Evolutionary conservation across 139 green algal species (phyloP).

Genomic region (Ettlia oleoabundans): DNA sequence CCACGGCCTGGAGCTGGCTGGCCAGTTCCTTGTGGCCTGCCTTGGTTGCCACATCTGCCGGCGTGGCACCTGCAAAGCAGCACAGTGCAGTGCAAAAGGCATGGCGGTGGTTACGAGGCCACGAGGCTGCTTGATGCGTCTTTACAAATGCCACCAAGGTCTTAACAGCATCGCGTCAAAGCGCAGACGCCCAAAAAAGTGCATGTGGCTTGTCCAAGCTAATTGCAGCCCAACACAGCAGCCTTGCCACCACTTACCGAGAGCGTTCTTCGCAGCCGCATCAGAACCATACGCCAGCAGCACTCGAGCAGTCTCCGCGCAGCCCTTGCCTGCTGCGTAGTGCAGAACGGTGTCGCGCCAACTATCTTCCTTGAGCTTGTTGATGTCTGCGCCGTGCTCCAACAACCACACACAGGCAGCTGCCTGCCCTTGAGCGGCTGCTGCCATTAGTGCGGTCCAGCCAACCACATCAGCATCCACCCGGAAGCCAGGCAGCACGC

Average conservation of each 20-base stretch:
- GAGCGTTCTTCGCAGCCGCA: not conserved
- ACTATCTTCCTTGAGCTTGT: slow-evolving; percentile 11
- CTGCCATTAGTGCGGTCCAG: slow-evolving; percentile 32
- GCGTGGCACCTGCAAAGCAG: not conserved
- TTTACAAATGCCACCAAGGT: too few species aligned
- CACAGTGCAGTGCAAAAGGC: too few species aligned
- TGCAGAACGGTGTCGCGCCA: slow-evolving; percentile 32
- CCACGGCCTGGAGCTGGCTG: not conserved
- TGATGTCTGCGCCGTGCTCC: slow-evolving; percentile 10
- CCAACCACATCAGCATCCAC: slow-evolving; percentile 6
- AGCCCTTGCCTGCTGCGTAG: slow-evolving; percentile 17
- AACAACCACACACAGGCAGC: slow-evolving; percentile 9
- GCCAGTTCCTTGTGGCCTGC: not conserved
- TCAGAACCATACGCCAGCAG: slow-evolving; percentile 34
- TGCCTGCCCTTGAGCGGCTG: not conserved
- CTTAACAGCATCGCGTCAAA: too few species aligned
- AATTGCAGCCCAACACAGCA: too few species aligned
- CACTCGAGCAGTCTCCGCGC: not conserved
- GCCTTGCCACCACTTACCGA: not conserved
- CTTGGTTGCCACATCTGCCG: not conserved
- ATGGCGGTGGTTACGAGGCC: too few species aligned
- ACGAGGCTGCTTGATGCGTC: too few species aligned
- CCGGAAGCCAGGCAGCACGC: not conserved
- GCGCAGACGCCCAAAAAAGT: too few species aligned
- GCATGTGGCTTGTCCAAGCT: too few species aligned